Percentiles rank a stretch among this genome's conserved stretches.
Evolutionary conservation across 108 stramenopile species (phyloP).

Genomic region (Poteriospumella lacustris): DNA sequence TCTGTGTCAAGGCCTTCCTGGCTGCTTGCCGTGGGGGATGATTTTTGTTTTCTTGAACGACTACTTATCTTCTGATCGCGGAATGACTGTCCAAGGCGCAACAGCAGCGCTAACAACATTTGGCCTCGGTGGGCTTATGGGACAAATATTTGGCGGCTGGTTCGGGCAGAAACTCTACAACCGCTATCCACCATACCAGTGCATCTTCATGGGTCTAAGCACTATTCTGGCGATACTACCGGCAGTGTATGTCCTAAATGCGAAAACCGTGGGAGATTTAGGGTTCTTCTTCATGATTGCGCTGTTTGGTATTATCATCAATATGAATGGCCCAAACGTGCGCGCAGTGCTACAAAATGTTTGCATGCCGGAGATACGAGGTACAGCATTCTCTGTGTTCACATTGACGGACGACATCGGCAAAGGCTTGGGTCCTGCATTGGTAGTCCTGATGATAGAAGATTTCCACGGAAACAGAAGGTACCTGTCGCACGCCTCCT

Average conservation of each 20-base stretch:
- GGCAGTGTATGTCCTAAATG: conserved; percentile 64
- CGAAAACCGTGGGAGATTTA: conserved; percentile 23
- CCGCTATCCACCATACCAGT: neutral
- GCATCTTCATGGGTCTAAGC: conserved; percentile 35
- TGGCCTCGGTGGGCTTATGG: conserved; percentile 67
- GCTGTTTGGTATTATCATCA: conserved; percentile 57
- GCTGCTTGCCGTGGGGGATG: conserved; percentile 75
- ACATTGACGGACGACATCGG: conserved; percentile 79
- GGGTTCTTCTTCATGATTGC: conserved; percentile 39
- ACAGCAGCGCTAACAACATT: conserved; percentile 50
- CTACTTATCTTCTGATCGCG: conserved; percentile 67
- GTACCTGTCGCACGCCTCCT: neutral
- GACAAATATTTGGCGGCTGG: conserved; percentile 64
- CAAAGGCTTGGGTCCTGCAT: conserved; percentile 67
- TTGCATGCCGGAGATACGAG: conserved; percentile 64
- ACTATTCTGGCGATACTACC: conserved; percentile 64
- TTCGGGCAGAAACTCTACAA: conserved; percentile 59
- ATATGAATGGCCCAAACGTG: conserved; percentile 33
- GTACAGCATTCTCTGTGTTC: conserved; percentile 45
- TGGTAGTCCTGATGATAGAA: neutral
- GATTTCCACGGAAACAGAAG: neutral
- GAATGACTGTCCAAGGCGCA: conserved; percentile 61
- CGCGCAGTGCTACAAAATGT: conserved; percentile 55
- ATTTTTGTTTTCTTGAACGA: conserved; percentile 76
- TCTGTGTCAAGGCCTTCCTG: conserved; percentile 75